Evolutionary conservation across 139 green algal species (phyloP), one percentile per base, ranked within the genome.

Genomic region (Asterochloris sp.): DNA sequence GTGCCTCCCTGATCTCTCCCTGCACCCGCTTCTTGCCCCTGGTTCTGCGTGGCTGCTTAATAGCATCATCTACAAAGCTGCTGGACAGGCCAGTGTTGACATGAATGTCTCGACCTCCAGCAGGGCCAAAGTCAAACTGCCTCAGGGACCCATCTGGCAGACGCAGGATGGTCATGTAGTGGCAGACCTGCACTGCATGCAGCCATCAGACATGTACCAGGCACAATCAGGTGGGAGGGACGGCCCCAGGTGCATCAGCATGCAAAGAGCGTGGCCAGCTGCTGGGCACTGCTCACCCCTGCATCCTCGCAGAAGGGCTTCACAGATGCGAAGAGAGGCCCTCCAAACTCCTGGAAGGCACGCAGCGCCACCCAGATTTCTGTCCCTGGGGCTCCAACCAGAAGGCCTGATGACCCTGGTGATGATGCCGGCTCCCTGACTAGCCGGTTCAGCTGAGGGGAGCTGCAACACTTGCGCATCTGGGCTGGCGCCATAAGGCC

Each of bases 41-140:
- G 38, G 38, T 62, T 15, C 38, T 83, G 14, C 69, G 69, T 38
- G 62, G 62, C 79, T 76, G n/a, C 60, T 69, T 29, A 21, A 61
- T 19, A 66, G 74, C 61, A 11, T 79, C 68, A 62, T 80, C 76
- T 47, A 80, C 26, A 60, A 62, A 81, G 12, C 62, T n/a, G 12
- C 61, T 64, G 24, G 77, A 73, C 17, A 81, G 17, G 68, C 38
- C 38, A 54, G 38, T 54, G 6, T 54, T 54, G 38, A 54, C 38
- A 54, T 77, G 27, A 12, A 83, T 84, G 26, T 81, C 78, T 23
- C 73, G 23, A 10, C 83, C 78, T 10, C 78, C 78, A 4, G 27
- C 38, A 1, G 83, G 83, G 0, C 83, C 83, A 76, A 87, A 87
- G 60, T 87, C 83, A 24, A 84, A 82, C 62, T 81, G 79, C 10